These are phyloP conservation scores for Acrocalymma vagum DNA, from an alignment of 2,329 filamentous ascomycete species.

Conservation along the genomic window DNA sequence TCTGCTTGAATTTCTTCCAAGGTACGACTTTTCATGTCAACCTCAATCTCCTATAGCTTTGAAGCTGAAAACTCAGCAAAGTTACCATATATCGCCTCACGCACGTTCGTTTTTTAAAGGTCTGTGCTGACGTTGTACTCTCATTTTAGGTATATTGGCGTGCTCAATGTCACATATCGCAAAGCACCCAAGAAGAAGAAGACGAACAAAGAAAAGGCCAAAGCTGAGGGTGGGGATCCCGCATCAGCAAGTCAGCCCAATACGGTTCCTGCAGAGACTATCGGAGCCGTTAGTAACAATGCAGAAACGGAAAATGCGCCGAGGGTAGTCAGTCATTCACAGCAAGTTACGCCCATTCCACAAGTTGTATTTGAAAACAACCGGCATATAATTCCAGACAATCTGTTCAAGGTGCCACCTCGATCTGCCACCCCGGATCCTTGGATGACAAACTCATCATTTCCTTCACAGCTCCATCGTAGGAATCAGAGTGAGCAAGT, in stretches of 20 bases:
- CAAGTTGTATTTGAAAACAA: conserved; percentile 96
- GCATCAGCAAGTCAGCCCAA: conserved; percentile 26
- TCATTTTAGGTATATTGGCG: conserved; percentile 84
- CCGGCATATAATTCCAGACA: conserved; percentile 87
- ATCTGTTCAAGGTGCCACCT: conserved; percentile 73
- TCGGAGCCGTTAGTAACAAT: conserved; percentile 15
- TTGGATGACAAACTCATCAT: conserved; percentile 37
- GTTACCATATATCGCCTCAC: conserved; percentile 23
- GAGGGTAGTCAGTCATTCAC: conserved; percentile 75
- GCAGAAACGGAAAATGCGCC: conserved; percentile 27
- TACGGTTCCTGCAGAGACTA: conserved; percentile 22
- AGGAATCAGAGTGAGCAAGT: conserved; percentile 46
- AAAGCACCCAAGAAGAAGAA: conserved; percentile 75
- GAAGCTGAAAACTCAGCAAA: conserved; percentile 53
- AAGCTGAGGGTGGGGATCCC: conserved; percentile 24
- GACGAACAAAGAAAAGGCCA: conserved; percentile 40
- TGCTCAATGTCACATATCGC: conserved; percentile 94
- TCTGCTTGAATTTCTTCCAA: conserved; percentile 88
- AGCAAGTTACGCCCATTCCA: conserved; percentile 77
- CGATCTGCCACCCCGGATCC: conserved; percentile 49
- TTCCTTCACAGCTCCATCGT: conserved; percentile 42
- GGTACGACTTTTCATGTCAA: conserved; percentile 51
- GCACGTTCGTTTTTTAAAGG: conserved; percentile 6
- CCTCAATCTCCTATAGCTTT: conserved; percentile 29
- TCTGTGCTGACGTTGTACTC: conserved; percentile 42